A percentile compares a stretch with the other conserved stretches of the same genome.
Conservation (phyloP, 768 basidiomycete genomes). For the Suillus fuscotomentosus region DNA sequence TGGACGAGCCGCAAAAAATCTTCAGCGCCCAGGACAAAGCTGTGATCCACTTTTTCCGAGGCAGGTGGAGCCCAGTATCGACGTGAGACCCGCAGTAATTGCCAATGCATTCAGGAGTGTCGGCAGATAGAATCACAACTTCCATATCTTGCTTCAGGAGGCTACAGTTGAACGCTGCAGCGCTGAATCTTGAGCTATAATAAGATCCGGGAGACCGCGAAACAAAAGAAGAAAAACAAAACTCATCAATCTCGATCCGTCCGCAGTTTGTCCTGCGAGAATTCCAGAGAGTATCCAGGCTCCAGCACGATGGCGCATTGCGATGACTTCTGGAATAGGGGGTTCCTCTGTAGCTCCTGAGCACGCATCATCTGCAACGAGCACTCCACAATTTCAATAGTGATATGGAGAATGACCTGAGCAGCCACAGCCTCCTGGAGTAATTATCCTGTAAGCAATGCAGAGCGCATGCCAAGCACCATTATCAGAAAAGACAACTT, state of each 20-base stretch:
- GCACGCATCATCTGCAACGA: slow-evolving; percentile 66
- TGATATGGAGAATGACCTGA: slow-evolving; percentile 68
- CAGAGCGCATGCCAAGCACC: slow-evolving; percentile 88
- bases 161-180: slow-evolving; percentile 58
- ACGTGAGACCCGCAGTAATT: slow-evolving; percentile 78
- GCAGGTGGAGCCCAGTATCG: slow-evolving; percentile 73
- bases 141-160: slow-evolving; percentile 96
- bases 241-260: slow-evolving; percentile 91
- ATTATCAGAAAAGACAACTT: slow-evolving; percentile 80
- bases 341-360: slow-evolving; percentile 79
- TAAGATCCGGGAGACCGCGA: neutral
- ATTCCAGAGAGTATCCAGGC: slow-evolving; percentile 70
- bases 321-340: slow-evolving; percentile 84
- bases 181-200: slow-evolving; percentile 51
- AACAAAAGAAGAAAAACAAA: slow-evolving; percentile 8
- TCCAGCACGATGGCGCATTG: slow-evolving; percentile 84
- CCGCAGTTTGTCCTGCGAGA: slow-evolving; percentile 94
- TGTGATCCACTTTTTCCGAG: slow-evolving; percentile 56
- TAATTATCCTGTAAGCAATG: slow-evolving; percentile 67
- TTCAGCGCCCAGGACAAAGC: slow-evolving; percentile 62
- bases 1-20: slow-evolving; percentile 74
- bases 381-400: slow-evolving; percentile 90
- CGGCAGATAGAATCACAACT: slow-evolving; percentile 92
- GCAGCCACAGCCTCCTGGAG: slow-evolving; percentile 80
- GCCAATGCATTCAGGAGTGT: slow-evolving; percentile 62